Evolutionary conservation across 176 grass and related monocot species (phyloP), one percentile per base, ranked within the genome.

Genomic region (Zea luxurians): DNA sequence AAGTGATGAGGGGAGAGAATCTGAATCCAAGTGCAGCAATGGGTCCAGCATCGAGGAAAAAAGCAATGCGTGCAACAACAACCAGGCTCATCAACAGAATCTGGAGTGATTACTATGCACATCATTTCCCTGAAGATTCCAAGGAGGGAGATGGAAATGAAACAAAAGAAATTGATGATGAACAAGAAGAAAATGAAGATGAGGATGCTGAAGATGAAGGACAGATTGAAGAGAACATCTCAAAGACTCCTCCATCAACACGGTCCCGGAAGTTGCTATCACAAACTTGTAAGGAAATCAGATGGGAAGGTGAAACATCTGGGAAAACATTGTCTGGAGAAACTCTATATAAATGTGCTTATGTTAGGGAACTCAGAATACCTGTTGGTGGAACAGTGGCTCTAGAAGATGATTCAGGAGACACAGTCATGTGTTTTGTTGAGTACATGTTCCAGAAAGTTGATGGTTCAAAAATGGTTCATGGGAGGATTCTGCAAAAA

Each of bases 31-130:
- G 89, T 86, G 94, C 94, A 62, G 67, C 84, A 75, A 91, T 93
- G 86, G 79, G 88, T 20, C 78, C 68, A 47, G 54, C 88, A 86
- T 86, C 78, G 16, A 89, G 84, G 66, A 89, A 86, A 68, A 93
- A 97, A 91, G 94, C 81, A 11, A 97, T 97, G 94, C 88, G 94
- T 77, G 94, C 94, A 66, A 97, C 91, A 61, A 97, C 94, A 64
- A 97, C 94, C 52, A 86, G 37, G 63, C 41, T 97, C 64, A 90
- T 97, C 81, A 93, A 93, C 77, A 87, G 86, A 59, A 91, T 97
- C 52, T 97, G 91, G 91, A 84, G 82, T 10, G 91, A 97, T 49
- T 97, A 97, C 75, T 97, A 97, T 66, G 78, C 87, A 55, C 92
- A 90, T 83, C 78, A 89, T 86, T 97, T 93, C 66, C 94, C 94